Evolutionary conservation across 225 moss, liverwort and hornwort genomes (phyloP).

Genomic region (Anthoceros angustus): DNA sequence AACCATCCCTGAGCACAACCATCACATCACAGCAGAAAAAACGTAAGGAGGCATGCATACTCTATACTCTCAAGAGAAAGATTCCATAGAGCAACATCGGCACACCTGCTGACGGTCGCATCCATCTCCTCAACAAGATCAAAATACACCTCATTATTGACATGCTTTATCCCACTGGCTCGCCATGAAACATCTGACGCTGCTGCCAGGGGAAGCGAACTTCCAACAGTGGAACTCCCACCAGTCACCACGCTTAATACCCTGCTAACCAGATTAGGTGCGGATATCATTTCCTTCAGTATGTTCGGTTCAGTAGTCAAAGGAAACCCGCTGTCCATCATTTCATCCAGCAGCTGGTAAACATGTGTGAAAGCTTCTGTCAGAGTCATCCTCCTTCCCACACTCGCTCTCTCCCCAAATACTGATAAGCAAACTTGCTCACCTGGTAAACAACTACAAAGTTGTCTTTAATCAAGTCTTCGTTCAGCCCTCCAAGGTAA

Average conservation of each 20-base stretch:
- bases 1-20: conserved; percentile 60
- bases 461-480: conserved; percentile 92
- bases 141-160: conserved; percentile 80
- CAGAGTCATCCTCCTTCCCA: background rate
- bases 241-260: conserved; percentile 90
- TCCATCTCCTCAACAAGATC: conserved; percentile 97
- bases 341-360: conserved; percentile 93
- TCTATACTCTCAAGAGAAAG: background rate
- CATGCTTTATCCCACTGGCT: conserved; percentile 66
- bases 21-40: background rate
- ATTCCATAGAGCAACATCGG: background rate
- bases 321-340: conserved; percentile 99
- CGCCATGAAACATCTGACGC: conserved; percentile 87
- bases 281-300: conserved; percentile 87
- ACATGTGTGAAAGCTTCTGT: background rate
- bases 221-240: conserved; percentile 67
- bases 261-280: conserved; percentile 79
- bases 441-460: conserved; percentile 97
- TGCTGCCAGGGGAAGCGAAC: conserved; percentile 53
- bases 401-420: background rate
- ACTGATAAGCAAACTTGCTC: background rate
- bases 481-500: conserved; percentile 86
- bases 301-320: conserved; percentile 79
- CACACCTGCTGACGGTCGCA: conserved; percentile 77
- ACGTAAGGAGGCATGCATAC: background rate